A percentile compares a stretch with the other conserved stretches of the same genome.
Evolutionary conservation across 352 stramenopile genomes (phyloP).

Genomic region (Globisporangium sylvaticum): DNA sequence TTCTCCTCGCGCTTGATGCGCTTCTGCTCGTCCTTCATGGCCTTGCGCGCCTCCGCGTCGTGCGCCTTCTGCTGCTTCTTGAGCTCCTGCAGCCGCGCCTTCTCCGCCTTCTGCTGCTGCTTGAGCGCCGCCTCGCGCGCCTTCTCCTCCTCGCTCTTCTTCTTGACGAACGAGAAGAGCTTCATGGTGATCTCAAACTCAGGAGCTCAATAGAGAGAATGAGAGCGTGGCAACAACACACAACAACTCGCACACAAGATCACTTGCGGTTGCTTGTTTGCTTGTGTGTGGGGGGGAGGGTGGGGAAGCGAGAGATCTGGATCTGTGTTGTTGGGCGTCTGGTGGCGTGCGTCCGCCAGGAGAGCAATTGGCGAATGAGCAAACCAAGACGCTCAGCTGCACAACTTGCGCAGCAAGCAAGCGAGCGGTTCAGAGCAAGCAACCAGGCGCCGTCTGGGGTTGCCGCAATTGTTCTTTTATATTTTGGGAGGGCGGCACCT

Average conservation of each 20-base stretch:
- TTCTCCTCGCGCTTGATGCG: slow-evolving; percentile 9
- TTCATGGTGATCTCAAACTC: background rate
- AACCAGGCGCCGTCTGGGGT: background rate
- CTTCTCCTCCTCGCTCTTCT: slow-evolving; percentile 10
- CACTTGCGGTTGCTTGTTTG: background rate
- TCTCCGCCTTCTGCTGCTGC: slow-evolving; percentile 15
- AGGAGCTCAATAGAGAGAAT: background rate
- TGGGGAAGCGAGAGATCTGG: too few species aligned
- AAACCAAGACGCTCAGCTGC: background rate
- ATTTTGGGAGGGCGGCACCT: background rate
- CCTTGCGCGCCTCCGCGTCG: slow-evolving; percentile 5
- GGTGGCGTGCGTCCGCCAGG: background rate
- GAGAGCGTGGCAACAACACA: background rate
- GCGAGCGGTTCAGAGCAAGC: background rate
- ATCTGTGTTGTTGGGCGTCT: background rate
- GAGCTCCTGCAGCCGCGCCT: slow-evolving; percentile 16
- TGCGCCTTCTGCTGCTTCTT: slow-evolving; percentile 18
- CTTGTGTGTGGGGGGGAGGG: too few species aligned
- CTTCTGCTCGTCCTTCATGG: slow-evolving; percentile 14
- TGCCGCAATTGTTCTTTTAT: background rate
- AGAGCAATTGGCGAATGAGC: slow-evolving; percentile 8
- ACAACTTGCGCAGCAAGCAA: background rate
- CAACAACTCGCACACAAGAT: background rate
- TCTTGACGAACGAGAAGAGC: slow-evolving; percentile 11
- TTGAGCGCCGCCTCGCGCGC: slow-evolving; percentile 7